Evolutionary conservation across 1,139 yeast genomes (phyloP).

Genomic region (Candida sojae): DNA sequence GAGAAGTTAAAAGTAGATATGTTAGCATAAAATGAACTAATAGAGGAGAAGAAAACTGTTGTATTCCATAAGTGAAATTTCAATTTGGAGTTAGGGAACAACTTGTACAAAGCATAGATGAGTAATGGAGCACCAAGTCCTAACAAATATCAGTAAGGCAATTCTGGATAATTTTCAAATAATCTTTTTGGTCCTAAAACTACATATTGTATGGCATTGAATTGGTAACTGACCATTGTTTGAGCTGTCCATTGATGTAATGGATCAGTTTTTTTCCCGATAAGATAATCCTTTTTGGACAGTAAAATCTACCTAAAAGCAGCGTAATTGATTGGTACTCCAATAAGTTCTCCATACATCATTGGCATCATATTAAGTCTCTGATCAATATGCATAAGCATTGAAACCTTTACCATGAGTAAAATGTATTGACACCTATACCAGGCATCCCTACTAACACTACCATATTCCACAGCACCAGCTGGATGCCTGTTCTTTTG

Average conservation of each 20-base stretch:
- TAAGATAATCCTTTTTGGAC: slow-evolving; percentile 38
- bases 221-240: slow-evolving; percentile 38
- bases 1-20: slow-evolving; percentile 53
- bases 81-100: slow-evolving; percentile 19
- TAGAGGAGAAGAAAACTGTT: slow-evolving; percentile 50
- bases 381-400: slow-evolving; percentile 52
- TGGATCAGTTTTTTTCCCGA: slow-evolving; percentile 42
- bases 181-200: slow-evolving; percentile 48
- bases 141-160: slow-evolving; percentile 47
- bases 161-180: slow-evolving; percentile 38
- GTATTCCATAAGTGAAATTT: slow-evolving; percentile 47
- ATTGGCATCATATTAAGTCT: slow-evolving; percentile 49
- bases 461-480: slow-evolving; percentile 49
- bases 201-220: slow-evolving; percentile 53
- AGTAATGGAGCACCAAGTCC: slow-evolving; percentile 42
- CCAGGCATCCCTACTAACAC: slow-evolving; percentile 56
- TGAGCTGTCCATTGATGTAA: slow-evolving; percentile 58
- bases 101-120: slow-evolving; percentile 29
- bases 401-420: slow-evolving; percentile 50
- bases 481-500: slow-evolving; percentile 42
- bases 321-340: slow-evolving; percentile 50
- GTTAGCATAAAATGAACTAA: slow-evolving; percentile 51
- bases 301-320: slow-evolving; percentile 48
- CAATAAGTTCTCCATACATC: slow-evolving; percentile 51
- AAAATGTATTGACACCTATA: slow-evolving; percentile 52